Conservation (phyloP, 371 early-diverging fungal genomes). For the Actinomortierella ambigua region DNA sequence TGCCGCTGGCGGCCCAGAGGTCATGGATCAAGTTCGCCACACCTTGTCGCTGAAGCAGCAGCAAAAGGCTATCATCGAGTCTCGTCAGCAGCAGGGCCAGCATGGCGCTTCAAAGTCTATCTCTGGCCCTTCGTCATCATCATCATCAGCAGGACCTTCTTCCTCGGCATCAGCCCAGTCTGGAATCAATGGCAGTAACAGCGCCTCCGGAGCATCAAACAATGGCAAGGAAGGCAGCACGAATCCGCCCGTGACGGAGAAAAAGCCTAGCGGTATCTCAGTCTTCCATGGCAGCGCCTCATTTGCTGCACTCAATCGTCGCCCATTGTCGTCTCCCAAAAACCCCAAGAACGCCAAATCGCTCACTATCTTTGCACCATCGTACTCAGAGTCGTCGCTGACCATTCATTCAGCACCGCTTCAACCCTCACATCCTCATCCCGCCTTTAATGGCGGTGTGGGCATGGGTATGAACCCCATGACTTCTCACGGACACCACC, state of each 20-base stretch:
- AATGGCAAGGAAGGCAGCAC: constrained; percentile 1
- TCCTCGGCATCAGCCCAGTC: constrained; percentile 5
- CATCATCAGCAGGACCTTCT: not conserved
- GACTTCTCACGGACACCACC: constrained; percentile 30
- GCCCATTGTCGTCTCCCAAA: constrained; percentile 37
- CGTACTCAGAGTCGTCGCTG: constrained; percentile 56
- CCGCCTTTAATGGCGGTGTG: not conserved
- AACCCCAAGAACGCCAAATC: constrained; percentile 58
- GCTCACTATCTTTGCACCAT: constrained; percentile 62
- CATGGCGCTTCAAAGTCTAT: constrained; percentile 12
- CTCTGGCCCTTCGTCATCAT: not conserved
- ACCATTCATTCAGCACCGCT: constrained; percentile 62
- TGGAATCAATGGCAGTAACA: constrained; percentile 1
- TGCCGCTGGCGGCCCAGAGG: constrained; percentile 42
- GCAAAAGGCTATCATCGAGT: constrained; percentile 61
- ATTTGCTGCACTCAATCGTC: constrained; percentile 41
- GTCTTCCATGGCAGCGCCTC: constrained; percentile 45
- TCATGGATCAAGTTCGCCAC: constrained; percentile 53
- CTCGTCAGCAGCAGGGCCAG: constrained; percentile 40
- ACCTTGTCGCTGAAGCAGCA: constrained; percentile 55
- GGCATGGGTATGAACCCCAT: constrained; percentile 28
- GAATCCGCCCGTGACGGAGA: constrained; percentile 41
- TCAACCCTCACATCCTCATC: constrained; percentile 47
- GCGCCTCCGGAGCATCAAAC: constrained; percentile 1
- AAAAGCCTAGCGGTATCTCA: constrained; percentile 36